phyloP scores from a whole-genome alignment of 345 rosid species.

The Populus davidiana region DNA sequence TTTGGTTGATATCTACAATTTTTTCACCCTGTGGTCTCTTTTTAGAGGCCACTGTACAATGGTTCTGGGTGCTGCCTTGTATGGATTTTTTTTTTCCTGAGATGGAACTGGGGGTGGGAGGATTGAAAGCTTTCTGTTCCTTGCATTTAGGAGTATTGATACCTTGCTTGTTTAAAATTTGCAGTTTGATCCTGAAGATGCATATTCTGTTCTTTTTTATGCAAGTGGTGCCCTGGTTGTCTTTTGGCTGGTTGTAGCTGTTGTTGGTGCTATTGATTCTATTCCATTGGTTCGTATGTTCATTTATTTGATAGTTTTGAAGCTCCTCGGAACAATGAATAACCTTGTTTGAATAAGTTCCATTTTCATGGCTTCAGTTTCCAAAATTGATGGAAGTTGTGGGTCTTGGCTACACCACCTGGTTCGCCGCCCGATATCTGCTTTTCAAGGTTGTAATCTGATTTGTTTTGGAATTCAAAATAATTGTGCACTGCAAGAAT shows the following conservation, averaged over 20 bases:
- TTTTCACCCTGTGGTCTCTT: background rate
- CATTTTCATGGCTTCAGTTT: constrained; percentile 39
- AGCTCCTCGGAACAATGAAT: background rate
- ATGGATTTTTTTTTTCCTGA: background rate
- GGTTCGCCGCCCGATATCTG: constrained; percentile 78
- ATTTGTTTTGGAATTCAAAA: background rate
- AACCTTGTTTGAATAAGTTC: background rate
- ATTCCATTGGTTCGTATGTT: constrained; percentile 70
- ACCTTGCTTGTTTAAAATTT: constrained; percentile 9
- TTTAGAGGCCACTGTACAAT: background rate
- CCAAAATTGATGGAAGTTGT: constrained; percentile 87
- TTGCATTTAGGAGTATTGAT: background rate
- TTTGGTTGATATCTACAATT: background rate
- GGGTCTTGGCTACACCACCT: constrained; percentile 79
- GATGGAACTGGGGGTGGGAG: background rate
- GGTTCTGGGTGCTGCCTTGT: background rate
- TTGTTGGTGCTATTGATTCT: constrained; percentile 75
- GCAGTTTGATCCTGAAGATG: constrained; percentile 66
- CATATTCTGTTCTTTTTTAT: constrained; percentile 49
- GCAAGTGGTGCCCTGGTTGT: constrained; percentile 62
- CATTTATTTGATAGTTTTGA: background rate
- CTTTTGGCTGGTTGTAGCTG: constrained; percentile 54
- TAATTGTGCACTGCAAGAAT: background rate
- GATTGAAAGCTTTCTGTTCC: background rate
- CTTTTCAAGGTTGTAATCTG: constrained; percentile 59